Evolutionary conservation across 2,329 filamentous ascomycete species (phyloP).

Genomic region (Cladorrhinum sp.): DNA sequence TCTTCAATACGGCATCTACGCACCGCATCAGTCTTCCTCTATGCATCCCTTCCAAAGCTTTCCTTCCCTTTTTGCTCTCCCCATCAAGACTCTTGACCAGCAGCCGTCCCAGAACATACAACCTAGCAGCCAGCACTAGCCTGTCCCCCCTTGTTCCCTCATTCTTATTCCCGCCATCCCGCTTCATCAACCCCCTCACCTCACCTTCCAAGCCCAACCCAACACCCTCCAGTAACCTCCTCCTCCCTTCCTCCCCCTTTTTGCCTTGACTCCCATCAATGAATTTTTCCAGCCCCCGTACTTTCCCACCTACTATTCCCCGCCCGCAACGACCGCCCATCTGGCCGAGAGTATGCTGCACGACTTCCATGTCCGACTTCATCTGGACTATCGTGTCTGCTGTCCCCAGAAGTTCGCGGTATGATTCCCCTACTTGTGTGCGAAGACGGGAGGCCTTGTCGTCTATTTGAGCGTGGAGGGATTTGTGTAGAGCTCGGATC

Average conservation of each 20-base stretch:
- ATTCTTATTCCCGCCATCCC: constrained; percentile 19
- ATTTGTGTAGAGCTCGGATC: constrained; percentile 60
- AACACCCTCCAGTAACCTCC: constrained; percentile 20
- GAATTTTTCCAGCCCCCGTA: constrained; percentile 53
- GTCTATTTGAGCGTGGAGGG: constrained; percentile 56
- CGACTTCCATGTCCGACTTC: constrained; percentile 71
- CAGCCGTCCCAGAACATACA: constrained; percentile 71
- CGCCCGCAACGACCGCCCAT: constrained; percentile 79
- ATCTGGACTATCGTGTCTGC: constrained; percentile 93
- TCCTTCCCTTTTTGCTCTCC: constrained; percentile 30
- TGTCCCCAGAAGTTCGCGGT: constrained; percentile 86
- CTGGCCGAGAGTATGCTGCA: constrained; percentile 66
- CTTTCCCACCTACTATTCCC: constrained; percentile 64
- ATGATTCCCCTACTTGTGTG: constrained; percentile 64
- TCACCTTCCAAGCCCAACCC: constrained; percentile 11
- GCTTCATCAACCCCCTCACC: constrained; percentile 16
- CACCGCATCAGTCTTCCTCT: constrained; percentile 62
- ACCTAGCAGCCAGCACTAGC: constrained; percentile 61
- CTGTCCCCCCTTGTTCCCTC: constrained; percentile 41
- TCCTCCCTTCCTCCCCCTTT: constrained; percentile 30
- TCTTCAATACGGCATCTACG: constrained; percentile 67
- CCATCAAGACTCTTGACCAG: constrained; percentile 68
- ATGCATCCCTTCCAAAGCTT: constrained; percentile 56
- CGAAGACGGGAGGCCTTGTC: constrained; percentile 61
- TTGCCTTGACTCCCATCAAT: constrained; percentile 29